Conservation (phyloP, 148 eudicot species). For the Heliamphora exappendiculata region DNA sequence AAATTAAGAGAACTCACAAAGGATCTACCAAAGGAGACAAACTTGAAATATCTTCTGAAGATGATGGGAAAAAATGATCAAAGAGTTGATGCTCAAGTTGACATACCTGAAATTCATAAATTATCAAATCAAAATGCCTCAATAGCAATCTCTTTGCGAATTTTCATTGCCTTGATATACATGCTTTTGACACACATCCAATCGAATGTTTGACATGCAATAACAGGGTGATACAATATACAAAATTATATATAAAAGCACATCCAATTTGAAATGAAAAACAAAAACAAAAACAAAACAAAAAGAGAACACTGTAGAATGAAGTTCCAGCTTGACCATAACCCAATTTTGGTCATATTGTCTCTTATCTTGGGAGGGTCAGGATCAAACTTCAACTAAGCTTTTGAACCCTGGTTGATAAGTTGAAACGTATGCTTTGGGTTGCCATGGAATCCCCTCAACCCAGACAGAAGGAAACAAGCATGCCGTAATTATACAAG, state of each 20-base stretch:
- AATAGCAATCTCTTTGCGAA: background rate
- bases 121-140: constrained; percentile 6
- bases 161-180: background rate
- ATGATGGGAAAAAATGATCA: constrained; percentile 92
- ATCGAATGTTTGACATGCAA: background rate
- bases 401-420: background rate
- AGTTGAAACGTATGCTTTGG: background rate
- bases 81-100: constrained; percentile 97
- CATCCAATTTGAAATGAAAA: background rate
- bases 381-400: background rate
- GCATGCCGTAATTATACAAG: background rate
- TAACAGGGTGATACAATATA: background rate
- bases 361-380: background rate
- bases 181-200: background rate
- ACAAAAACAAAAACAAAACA: background rate
- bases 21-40: constrained; percentile 93
- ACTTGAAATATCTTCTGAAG: constrained; percentile 83
- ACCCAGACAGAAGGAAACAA: background rate
- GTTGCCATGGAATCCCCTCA: background rate
- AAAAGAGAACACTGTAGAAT: background rate
- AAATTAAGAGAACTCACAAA: constrained; percentile 47
- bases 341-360: background rate
- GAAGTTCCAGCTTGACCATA: background rate
- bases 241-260: background rate
- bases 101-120: constrained; percentile 59